These are phyloP conservation scores for Bruguiera sexangula DNA, from an alignment of 345 rosid genomes.

Conservation along the genomic window DNA sequence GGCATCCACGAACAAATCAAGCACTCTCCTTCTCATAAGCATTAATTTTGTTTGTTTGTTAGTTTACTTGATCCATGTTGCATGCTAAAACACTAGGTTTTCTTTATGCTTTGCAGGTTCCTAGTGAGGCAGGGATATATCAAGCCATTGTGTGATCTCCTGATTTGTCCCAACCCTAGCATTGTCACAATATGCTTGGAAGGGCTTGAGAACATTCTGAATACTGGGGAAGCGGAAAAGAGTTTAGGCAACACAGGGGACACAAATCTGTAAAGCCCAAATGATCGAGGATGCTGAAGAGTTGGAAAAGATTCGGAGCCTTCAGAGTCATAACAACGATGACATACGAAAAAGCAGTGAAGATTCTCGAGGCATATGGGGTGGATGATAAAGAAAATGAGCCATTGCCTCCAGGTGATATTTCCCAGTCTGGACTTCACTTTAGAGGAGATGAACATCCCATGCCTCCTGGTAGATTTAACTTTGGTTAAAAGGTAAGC, in stretches of 20 bases:
- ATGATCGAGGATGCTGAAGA: slow-evolving; percentile 28
- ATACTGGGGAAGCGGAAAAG: slow-evolving; percentile 27
- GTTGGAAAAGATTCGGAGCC: slow-evolving; percentile 22
- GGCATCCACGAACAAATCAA: slow-evolving; percentile 30
- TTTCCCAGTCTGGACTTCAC: slow-evolving; percentile 16
- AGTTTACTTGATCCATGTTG: not conserved
- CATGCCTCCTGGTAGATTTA: slow-evolving; percentile 21
- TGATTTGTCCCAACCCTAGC: slow-evolving; percentile 26
- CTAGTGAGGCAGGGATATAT: slow-evolving; percentile 26
- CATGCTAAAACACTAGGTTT: not conserved
- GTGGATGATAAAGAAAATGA: slow-evolving; percentile 19
- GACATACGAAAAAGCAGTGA: slow-evolving; percentile 29
- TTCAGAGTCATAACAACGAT: slow-evolving; percentile 26
- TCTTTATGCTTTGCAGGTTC: slow-evolving; percentile 13
- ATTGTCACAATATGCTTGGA: slow-evolving; percentile 25
- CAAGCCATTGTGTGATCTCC: slow-evolving; percentile 28
- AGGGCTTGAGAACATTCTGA: slow-evolving; percentile 29
- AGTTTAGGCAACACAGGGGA: slow-evolving; percentile 19
- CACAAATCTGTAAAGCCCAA: slow-evolving; percentile 16
- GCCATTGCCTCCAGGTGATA: slow-evolving; percentile 10
- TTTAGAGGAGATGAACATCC: slow-evolving; percentile 13
- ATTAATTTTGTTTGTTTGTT: not conserved
- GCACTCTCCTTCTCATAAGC: slow-evolving; percentile 2
- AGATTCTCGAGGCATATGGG: slow-evolving; percentile 26
- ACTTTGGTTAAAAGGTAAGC: slow-evolving; percentile 17